phyloP scores from a whole-genome alignment of 129 eudicot species.

The Silybum marianum region DNA sequence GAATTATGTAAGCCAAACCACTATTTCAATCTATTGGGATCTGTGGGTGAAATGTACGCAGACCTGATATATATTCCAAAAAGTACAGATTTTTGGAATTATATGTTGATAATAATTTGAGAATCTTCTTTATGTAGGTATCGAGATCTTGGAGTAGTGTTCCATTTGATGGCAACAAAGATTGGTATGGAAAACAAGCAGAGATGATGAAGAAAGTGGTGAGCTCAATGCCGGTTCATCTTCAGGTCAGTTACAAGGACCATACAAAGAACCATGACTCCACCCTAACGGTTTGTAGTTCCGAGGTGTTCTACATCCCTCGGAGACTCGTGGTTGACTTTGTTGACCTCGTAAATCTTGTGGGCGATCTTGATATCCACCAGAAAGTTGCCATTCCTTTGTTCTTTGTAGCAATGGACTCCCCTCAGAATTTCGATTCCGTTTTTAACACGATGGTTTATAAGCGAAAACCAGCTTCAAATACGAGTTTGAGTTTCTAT shows the following conservation, averaged over 20 bases:
- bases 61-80: background rate
- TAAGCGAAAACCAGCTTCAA: conserved; percentile 55
- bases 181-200: conserved; percentile 82
- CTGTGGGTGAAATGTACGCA: background rate
- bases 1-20: too few relatives aligned
- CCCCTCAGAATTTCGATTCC: conserved; percentile 71
- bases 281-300: conserved; percentile 57
- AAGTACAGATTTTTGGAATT: background rate
- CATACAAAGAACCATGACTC: conserved; percentile 43
- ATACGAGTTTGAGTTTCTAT: conserved; percentile 54
- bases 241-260: conserved; percentile 84
- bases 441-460: conserved; percentile 64
- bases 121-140: conserved; percentile 48
- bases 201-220: conserved; percentile 79
- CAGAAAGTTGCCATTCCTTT: conserved; percentile 89
- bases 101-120: background rate
- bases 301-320: conserved; percentile 85
- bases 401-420: conserved; percentile 83
- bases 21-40: too few relatives aligned
- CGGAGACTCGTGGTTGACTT: conserved; percentile 61
- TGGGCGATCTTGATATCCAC: conserved; percentile 76
- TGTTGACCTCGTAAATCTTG: conserved; percentile 67
- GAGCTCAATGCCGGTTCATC: conserved; percentile 81
- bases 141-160: conserved; percentile 75
- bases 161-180: conserved; percentile 52